A percentile compares a stretch with the other conserved stretches of the same genome.
These are phyloP conservation scores for Lactarius sp. DNA, from an alignment of 768 basidiomycete species.

Conservation along the genomic window DNA sequence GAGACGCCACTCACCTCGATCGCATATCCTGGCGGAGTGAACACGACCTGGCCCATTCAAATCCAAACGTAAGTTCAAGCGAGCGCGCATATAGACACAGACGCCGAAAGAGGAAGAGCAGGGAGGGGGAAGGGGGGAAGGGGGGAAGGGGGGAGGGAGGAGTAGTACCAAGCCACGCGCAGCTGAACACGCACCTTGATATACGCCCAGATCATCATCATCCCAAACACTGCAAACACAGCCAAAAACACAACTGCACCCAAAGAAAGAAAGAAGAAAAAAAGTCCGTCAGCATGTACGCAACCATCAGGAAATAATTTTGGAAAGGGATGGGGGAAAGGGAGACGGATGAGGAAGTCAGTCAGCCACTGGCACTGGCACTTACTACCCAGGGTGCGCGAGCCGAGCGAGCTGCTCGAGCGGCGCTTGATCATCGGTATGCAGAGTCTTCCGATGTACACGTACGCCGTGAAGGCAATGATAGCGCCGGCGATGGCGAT, in stretches of 20 bases:
- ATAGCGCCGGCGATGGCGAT: constrained; percentile 55
- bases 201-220: constrained; percentile 82
- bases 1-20: constrained; percentile 45
- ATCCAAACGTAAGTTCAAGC: neutral
- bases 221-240: constrained; percentile 55
- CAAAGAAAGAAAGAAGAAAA: neutral
- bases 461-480: constrained; percentile 67
- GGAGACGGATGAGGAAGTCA: neutral
- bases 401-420: constrained; percentile 40
- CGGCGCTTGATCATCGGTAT: constrained; percentile 58
- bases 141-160: neutral
- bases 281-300: neutral
- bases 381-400: constrained; percentile 62
- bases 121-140: neutral
- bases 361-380: constrained; percentile 26
- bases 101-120: no score
- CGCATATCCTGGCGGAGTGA: constrained; percentile 67
- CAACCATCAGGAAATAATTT: neutral
- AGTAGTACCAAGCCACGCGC: neutral
- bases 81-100: neutral
- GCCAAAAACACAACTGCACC: constrained; percentile 59
- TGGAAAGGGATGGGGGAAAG: neutral
- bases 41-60: constrained; percentile 44
- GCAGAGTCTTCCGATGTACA: constrained; percentile 70
- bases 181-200: constrained; percentile 45